Evolutionary conservation across 352 stramenopile species (phyloP).

Genomic region (Pseudoperonospora humuli): DNA sequence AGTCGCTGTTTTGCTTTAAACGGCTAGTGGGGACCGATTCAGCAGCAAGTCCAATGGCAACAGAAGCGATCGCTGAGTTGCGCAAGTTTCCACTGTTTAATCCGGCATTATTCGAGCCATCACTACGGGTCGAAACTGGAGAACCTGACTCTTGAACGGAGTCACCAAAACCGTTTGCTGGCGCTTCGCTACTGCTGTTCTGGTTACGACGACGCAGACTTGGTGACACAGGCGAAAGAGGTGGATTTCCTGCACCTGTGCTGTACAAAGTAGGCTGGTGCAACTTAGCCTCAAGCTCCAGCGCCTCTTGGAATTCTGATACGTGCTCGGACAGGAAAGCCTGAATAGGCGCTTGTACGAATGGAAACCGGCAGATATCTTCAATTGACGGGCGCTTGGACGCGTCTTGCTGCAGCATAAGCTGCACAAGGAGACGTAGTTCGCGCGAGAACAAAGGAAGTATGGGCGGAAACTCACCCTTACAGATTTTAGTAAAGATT

Average conservation of each 20-base stretch:
- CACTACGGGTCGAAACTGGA: conserved; percentile 35
- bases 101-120: conserved; percentile 35
- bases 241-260: conserved; percentile 25
- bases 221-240: conserved; percentile 32
- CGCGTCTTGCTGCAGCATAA: conserved; percentile 83
- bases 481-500: conserved; percentile 87
- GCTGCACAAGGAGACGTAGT: conserved; percentile 72
- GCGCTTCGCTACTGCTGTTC: conserved; percentile 37
- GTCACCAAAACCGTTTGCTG: conserved; percentile 25
- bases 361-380: conserved; percentile 85
- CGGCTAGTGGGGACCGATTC: conserved; percentile 30
- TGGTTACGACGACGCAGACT: conserved; percentile 37
- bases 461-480: conserved; percentile 78
- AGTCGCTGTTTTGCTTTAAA: conserved; percentile 29
- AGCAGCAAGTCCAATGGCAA: conserved; percentile 38
- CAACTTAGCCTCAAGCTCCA: conserved; percentile 83
- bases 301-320: conserved; percentile 76
- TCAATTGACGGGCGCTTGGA: conserved; percentile 84
- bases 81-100: conserved; percentile 38
- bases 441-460: conserved; percentile 71
- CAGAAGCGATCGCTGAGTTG: conserved; percentile 50
- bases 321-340: conserved; percentile 81
- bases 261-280: conserved; percentile 74
- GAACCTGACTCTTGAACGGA: conserved; percentile 24
- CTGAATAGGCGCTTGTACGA: conserved; percentile 79